Evolutionary conservation across 495 filamentous ascomycete species (phyloP).

Genomic region (Lophiotrema nucula): DNA sequence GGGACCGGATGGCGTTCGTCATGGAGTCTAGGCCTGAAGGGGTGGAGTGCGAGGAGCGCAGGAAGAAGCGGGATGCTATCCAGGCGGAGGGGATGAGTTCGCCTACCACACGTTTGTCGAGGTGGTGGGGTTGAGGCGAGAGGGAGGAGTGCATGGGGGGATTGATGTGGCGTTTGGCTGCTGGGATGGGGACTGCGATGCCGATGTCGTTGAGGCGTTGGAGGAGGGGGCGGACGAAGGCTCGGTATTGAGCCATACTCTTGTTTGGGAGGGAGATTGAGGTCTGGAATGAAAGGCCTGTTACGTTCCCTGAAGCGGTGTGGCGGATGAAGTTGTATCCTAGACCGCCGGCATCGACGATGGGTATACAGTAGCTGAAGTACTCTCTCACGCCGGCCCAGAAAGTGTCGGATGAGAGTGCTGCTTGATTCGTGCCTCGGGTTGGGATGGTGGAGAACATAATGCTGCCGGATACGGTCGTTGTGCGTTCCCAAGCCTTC

Average conservation of each 20-base stretch:
- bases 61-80: constrained; percentile 20
- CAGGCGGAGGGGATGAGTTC: constrained; percentile 18
- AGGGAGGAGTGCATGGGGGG: not conserved
- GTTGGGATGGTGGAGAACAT: constrained; percentile 9
- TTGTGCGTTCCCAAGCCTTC: constrained; percentile 15
- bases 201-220: constrained; percentile 12
- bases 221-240: constrained; percentile 11
- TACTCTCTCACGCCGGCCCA: constrained; percentile 24
- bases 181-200: not conserved
- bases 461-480: not conserved
- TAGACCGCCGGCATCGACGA: constrained; percentile 19
- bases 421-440: not conserved
- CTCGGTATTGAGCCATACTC: not conserved
- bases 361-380: not conserved
- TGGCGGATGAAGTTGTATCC: constrained; percentile 30
- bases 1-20: constrained; percentile 12
- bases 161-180: not conserved
- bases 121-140: not conserved
- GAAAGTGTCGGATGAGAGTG: constrained; percentile 13
- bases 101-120: constrained; percentile 3
- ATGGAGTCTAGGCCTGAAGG: not conserved
- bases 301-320: not conserved
- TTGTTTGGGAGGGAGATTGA: constrained; percentile 13
- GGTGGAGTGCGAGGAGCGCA: constrained; percentile 1
- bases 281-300: constrained; percentile 16